phyloP scores from a whole-genome alignment of 139 green algal species.

The Chlorella sp. region DNA sequence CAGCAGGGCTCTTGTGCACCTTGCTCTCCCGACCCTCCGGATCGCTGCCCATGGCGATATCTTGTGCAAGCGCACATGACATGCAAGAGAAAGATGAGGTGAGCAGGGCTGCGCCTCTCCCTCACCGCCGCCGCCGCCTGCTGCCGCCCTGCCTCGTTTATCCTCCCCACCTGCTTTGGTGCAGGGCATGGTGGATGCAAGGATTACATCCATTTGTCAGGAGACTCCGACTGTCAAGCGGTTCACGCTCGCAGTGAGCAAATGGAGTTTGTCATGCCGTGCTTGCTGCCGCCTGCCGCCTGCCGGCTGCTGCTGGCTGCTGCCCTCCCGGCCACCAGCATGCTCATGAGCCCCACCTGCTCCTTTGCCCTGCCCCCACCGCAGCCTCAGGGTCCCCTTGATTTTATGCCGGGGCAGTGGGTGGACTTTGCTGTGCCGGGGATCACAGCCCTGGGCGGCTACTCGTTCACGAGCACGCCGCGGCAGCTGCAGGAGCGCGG shows the following conservation, averaged over 20 bases:
- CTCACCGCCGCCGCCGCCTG: not conserved
- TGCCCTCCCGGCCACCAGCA: not conserved
- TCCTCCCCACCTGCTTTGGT: not conserved
- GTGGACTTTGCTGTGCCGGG: constrained; percentile 13
- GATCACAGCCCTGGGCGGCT: constrained; percentile 3
- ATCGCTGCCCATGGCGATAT: too few relatives aligned
- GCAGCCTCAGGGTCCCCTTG: not conserved
- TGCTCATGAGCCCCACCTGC: too few relatives aligned
- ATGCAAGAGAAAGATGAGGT: not conserved
- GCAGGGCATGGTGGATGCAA: not conserved
- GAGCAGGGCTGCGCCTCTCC: not conserved
- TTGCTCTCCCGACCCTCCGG: too few relatives aligned
- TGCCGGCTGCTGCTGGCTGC: not conserved
- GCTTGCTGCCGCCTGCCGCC: not conserved
- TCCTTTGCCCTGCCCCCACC: too few relatives aligned
- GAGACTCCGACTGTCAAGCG: constrained; percentile 23
- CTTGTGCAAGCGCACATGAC: not conserved
- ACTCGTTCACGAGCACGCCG: constrained; percentile 18
- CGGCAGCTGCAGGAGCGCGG: not conserved
- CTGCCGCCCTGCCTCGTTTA: not conserved
- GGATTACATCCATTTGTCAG: not conserved
- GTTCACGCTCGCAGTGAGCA: not conserved
- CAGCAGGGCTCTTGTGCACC: too few relatives aligned
- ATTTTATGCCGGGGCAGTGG: constrained; percentile 32
- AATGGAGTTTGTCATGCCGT: not conserved